Evolutionary conservation across 1,139 yeast species (phyloP).

Genomic region (Yamadazyma siamensis): DNA sequence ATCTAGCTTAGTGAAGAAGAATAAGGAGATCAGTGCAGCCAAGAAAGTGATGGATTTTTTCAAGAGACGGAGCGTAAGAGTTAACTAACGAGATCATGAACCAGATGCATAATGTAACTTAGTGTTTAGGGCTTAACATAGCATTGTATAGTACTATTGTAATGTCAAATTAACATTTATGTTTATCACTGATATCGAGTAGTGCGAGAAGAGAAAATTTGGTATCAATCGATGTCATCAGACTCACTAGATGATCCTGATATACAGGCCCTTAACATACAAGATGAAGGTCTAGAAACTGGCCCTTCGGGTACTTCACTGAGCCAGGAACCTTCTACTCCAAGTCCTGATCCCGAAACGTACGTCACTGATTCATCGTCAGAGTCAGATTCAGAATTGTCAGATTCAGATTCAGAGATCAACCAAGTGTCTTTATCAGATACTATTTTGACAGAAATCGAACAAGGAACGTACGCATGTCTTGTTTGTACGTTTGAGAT

Average conservation of each 20-base stretch:
- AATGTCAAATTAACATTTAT: too few relatives aligned
- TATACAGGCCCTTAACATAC: too few relatives aligned
- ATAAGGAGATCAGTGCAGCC: conserved; percentile 64
- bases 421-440: conserved; percentile 23
- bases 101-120: background rate
- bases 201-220: too few relatives aligned
- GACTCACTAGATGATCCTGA: too few relatives aligned
- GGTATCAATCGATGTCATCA: too few relatives aligned
- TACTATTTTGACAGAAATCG: conserved; percentile 51
- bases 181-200: too few relatives aligned
- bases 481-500: conserved; percentile 83
- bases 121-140: too few relatives aligned
- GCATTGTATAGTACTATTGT: conserved; percentile 9
- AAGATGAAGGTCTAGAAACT: too few relatives aligned
- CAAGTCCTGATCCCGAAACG: too few relatives aligned
- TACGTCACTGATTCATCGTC: too few relatives aligned
- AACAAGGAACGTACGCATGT: conserved; percentile 69
- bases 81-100: conserved; percentile 17
- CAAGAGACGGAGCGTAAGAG: conserved; percentile 66
- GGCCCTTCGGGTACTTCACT: too few relatives aligned
- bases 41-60: conserved; percentile 78
- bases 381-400: conserved; percentile 2
- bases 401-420: conserved; percentile 5
- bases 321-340: too few relatives aligned
- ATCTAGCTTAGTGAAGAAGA: conserved; percentile 8